Evolutionary conservation across 768 basidiomycete species (phyloP).

Genomic region (Kwoniella pini): DNA sequence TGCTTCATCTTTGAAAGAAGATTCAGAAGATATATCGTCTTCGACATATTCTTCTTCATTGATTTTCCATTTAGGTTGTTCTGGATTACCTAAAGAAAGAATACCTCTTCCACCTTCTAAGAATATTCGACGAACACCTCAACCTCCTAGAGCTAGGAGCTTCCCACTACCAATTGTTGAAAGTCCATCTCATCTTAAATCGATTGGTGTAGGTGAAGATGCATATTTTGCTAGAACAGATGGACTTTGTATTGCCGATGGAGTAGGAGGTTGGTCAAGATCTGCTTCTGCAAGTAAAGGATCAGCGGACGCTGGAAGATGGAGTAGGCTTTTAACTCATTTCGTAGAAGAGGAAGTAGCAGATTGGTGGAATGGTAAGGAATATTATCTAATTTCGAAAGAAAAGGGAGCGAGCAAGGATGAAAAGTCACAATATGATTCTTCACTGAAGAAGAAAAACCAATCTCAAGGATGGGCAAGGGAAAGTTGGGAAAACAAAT

Average conservation of each 20-base stretch:
- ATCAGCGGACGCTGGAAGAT: constrained; percentile 58
- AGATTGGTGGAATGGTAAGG: constrained; percentile 42
- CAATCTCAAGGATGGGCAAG: constrained; percentile 56
- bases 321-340: constrained; percentile 77
- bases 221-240: constrained; percentile 68
- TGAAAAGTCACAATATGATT: background rate
- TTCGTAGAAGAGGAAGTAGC: constrained; percentile 58
- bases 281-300: constrained; percentile 28
- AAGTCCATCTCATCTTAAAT: constrained; percentile 36
- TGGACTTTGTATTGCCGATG: constrained; percentile 92
- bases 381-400: constrained; percentile 24
- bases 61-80: constrained; percentile 71
- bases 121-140: constrained; percentile 20
- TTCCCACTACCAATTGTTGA: constrained; percentile 46
- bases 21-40: background rate
- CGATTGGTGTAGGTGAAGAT: constrained; percentile 75
- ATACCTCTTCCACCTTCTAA: constrained; percentile 27
- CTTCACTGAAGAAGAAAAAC: background rate
- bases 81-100: constrained; percentile 74
- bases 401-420: background rate
- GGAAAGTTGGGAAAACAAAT: constrained; percentile 17
- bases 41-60: constrained; percentile 27
- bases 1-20: background rate
- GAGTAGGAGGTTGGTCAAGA: constrained; percentile 86
- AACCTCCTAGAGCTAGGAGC: constrained; percentile 38